Base-by-base conservation (phyloP, 23 red algal species). In the Gracilariopsis chorda region DNA sequence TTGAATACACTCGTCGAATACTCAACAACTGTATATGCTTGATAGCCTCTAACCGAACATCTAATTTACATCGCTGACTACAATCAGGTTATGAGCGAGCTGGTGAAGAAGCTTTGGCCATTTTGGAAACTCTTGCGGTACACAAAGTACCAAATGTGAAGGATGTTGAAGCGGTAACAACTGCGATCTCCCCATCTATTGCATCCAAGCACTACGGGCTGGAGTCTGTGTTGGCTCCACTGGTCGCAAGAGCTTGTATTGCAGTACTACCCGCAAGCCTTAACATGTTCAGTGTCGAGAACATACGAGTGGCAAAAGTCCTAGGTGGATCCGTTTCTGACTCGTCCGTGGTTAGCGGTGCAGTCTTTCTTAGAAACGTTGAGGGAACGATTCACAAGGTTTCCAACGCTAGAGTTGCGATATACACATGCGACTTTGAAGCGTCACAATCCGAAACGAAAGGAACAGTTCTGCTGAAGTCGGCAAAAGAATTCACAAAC, bases 381-480 rank as follows among this genome's bases (percentile, higher is more conserved):
- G 93, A 92, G 40, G 97, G 97, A 19, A 92, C 82, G 3, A 86
- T 96, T 30, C 93, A 94, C n/a, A 86, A 94, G 53, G 86, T 96
- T 40, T 1, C 60, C 8, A 71, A 92, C 21, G 97, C 97, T 12
- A 81, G 88, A 78, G 90, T 99, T 30, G 97, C 93, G 10, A 76
- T 99, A 23, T 99, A 85, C 71, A 94, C 93, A 7, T 94, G 93
- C 60, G 97, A 99, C 47, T 85, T 99, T 44, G 97, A 99, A 55
- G 88, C 90, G 33, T 74, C 82, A 10, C 91, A 88, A 82, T 88
- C 93, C 48, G 97, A 99, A 78, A 99, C 97, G 12, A 99, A 99
- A 85, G 97, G 97, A 2, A 99, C 97, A 34, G 97, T 99, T 27
- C 78, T 99, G 32, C 87, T 99, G 10, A 95, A 96, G 44, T 96